A percentile compares a stretch with the other conserved stretches of the same genome.
phyloP scores from a whole-genome alignment of 352 stramenopile genomes.

The Globisporangium carolinianum region DNA sequence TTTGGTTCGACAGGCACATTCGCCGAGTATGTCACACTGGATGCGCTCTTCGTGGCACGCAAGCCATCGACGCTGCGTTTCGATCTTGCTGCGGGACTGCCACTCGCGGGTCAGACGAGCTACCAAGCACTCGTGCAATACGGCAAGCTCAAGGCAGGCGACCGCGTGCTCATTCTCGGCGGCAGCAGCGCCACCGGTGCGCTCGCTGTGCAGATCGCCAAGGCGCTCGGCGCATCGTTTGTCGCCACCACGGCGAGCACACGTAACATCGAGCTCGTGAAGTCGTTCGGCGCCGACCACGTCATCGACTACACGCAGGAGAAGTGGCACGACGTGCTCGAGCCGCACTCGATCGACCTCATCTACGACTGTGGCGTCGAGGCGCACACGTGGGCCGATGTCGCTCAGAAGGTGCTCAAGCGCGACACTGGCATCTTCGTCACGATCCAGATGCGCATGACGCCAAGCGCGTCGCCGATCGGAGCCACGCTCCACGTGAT shows the following conservation, averaged over 20 bases:
- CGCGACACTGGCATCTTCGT: slow-evolving; percentile 16
- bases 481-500: not conserved
- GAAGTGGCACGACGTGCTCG: slow-evolving; percentile 21
- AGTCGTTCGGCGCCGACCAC: slow-evolving; percentile 29
- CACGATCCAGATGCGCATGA: not conserved
- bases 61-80: slow-evolving; percentile 28
- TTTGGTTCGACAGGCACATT: slow-evolving; percentile 14
- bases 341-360: slow-evolving; percentile 28
- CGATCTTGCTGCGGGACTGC: too few species aligned
- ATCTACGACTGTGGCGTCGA: slow-evolving; percentile 34
- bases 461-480: not conserved
- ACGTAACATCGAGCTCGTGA: slow-evolving; percentile 26
- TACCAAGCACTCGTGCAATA: not conserved
- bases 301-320: slow-evolving; percentile 57
- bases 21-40: slow-evolving; percentile 24
- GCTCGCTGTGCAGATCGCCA: slow-evolving; percentile 52
- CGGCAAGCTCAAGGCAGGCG: slow-evolving; percentile 28
- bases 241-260: slow-evolving; percentile 40
- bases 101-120: too few species aligned
- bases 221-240: slow-evolving; percentile 41
- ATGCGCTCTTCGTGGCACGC: slow-evolving; percentile 26
- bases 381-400: slow-evolving; percentile 18
- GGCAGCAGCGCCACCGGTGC: slow-evolving; percentile 55
- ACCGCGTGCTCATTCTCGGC: slow-evolving; percentile 52
- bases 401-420: slow-evolving; percentile 28